Evolutionary conservation across 768 basidiomycete species (phyloP).

Genomic region (Boletus eberwhitei): DNA sequence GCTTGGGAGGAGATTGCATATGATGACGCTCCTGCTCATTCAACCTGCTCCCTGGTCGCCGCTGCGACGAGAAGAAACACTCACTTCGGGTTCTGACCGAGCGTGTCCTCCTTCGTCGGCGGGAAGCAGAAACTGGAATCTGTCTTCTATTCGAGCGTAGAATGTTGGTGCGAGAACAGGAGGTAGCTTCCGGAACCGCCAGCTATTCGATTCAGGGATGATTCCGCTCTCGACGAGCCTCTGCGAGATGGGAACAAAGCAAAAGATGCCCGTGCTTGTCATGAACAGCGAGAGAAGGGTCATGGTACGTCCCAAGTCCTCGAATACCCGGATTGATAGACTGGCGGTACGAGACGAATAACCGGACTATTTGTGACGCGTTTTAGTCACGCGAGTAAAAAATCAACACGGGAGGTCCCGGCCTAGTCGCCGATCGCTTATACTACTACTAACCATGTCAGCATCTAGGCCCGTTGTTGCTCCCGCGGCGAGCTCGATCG

Average conservation of each 20-base stretch:
- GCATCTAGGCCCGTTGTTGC: constrained; percentile 37
- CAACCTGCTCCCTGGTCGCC: background rate
- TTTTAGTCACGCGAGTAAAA: constrained; percentile 20
- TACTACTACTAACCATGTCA: constrained; percentile 31
- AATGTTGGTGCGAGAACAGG: background rate
- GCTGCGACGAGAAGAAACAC: background rate
- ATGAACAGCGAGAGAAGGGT: constrained; percentile 23
- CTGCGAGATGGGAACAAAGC: constrained; percentile 26
- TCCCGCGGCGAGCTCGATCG: constrained; percentile 50
- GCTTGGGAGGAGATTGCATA: background rate
- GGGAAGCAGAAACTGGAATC: background rate
- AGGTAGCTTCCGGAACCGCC: constrained; percentile 2
- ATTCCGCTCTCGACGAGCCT: constrained; percentile 25
- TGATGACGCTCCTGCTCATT: background rate
- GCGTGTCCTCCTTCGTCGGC: background rate
- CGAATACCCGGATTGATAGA: background rate
- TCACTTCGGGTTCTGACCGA: constrained; percentile 4
- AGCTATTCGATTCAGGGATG: constrained; percentile 3
- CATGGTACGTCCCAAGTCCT: constrained; percentile 4
- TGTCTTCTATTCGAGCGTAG: background rate
- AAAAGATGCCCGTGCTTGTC: constrained; percentile 25
- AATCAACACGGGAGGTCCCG: constrained; percentile 10
- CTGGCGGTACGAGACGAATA: background rate
- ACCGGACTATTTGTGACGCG: constrained; percentile 2
- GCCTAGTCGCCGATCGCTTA: background rate